Base-by-base conservation (phyloP, 2,329 filamentous ascomycete genomes). In the Emergomyces africanus region DNA sequence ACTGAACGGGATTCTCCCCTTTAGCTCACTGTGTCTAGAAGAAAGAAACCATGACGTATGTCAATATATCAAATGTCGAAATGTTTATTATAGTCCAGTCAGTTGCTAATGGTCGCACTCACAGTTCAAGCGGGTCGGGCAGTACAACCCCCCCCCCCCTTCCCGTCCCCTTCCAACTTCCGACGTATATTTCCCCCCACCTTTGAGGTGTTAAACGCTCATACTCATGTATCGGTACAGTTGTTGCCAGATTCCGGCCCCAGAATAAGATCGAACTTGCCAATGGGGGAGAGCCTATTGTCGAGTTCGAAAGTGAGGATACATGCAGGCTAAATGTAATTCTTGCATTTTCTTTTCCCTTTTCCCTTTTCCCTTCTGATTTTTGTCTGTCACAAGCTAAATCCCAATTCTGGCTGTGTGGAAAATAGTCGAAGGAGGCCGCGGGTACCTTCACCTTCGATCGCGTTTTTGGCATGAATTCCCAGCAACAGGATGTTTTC, bases 211-310 rank as follows among this genome's bases (percentile, higher is more conserved):
- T 53, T 35, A 12, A 53, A 46, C 30, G 3, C 25, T 33, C 3
- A 57, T 57, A 25, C 37, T 44, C 20, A 30, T 42, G 23, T 4
- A 20, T 87, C 79, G 86, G 20, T 54, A 83, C 64, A 89, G 94
- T 99, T 74, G 91, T 99, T 74, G 92, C 92, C 79, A 89, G 94
- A 70, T 99, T 99, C 78, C 85, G 94, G 72, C 94, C 94, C 68
- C 92, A 96, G 78, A 99, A 99, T 81, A 90, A 89, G 78, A 77
- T 94, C 74, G 94, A 99, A 79, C 81, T 95, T 71, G 85, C 86
- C 62, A 91, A 87, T 70, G 90, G 90, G 74, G 92, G 92, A 74
- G 86, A 94, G 76, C 88, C 91, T 63, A 92, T 99, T 66, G 94
- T 99, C 64, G 78, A 81, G 55, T 97, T 99, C 74, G 85, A 89